These are phyloP conservation scores for Pseudogymnoascus sp. DNA, from an alignment of 2,329 filamentous ascomycete species.

Conservation along the genomic window DNA sequence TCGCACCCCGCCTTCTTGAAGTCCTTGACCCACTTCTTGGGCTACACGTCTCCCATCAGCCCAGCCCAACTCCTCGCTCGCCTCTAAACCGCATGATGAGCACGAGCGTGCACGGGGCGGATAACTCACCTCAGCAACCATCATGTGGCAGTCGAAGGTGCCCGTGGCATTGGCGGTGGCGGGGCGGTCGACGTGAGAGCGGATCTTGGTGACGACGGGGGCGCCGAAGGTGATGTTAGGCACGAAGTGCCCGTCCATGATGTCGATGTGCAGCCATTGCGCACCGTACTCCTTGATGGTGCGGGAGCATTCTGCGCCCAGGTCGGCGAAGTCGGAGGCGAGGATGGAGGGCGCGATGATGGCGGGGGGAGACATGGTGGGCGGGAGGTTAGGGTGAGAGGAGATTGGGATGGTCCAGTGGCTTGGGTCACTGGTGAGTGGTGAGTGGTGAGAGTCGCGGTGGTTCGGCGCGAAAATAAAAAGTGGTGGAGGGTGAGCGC, in stretches of 20 bases:
- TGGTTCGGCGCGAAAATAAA: constrained; percentile 7
- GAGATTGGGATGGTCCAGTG: constrained; percentile 1
- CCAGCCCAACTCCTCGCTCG: neutral
- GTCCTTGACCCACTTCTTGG: constrained; percentile 95
- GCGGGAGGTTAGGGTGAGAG: neutral
- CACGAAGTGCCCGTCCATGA: constrained; percentile 95
- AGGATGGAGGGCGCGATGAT: constrained; percentile 99
- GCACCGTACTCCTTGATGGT: constrained; percentile 75
- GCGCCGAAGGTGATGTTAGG: constrained; percentile 97
- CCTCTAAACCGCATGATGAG: neutral
- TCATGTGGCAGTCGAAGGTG: constrained; percentile 99
- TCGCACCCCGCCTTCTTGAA: constrained; percentile 93
- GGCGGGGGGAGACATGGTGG: constrained; percentile 73
- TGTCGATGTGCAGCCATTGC: constrained; percentile 39
- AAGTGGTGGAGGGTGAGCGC: neutral
- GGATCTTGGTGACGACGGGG: constrained; percentile 90
- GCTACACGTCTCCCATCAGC: constrained; percentile 43
- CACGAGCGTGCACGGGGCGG: neutral
- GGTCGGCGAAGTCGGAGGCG: constrained; percentile 85
- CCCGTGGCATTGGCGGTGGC: constrained; percentile 65
- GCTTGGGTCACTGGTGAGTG: neutral
- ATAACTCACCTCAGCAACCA: constrained; percentile 81
- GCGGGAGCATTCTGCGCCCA: constrained; percentile 77
- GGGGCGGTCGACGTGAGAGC: constrained; percentile 74
- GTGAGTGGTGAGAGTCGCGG: neutral